phyloP scores from a whole-genome alignment of 345 rosid species.

The Clausena lansium region DNA sequence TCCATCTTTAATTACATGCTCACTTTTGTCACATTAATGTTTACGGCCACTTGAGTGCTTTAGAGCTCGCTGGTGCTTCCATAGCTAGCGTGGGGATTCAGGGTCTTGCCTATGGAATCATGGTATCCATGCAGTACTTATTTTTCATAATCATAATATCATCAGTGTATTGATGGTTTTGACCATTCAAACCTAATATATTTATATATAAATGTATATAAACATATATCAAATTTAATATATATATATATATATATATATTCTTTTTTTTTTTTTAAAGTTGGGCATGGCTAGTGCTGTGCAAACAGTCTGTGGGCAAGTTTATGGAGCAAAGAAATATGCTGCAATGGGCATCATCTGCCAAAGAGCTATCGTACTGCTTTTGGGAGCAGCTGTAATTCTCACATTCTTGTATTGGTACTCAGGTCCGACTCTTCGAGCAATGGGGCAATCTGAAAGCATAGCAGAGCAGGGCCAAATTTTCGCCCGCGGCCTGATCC shows the following conservation, averaged over 20 bases:
- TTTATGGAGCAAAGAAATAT: slow-evolving; percentile 71
- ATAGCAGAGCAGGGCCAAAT: slow-evolving; percentile 66
- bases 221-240: too few relatives aligned
- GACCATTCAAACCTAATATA: background rate
- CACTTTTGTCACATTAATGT: slow-evolving; percentile 71
- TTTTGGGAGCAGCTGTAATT: slow-evolving; percentile 61
- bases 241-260: too few relatives aligned
- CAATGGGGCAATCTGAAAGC: slow-evolving; percentile 56
- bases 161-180: too few relatives aligned
- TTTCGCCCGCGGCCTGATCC: slow-evolving; percentile 71
- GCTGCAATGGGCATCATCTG: slow-evolving; percentile 78
- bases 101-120: slow-evolving; percentile 90
- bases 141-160: too few relatives aligned
- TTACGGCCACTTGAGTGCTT: slow-evolving; percentile 71
- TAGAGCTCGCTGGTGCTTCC: slow-evolving; percentile 86
- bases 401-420: slow-evolving; percentile 67
- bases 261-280: slow-evolving; percentile 36
- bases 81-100: slow-evolving; percentile 81
- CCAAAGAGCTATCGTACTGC: slow-evolving; percentile 79
- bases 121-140: slow-evolving; percentile 37
- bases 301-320: slow-evolving; percentile 92
- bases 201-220: too few relatives aligned
- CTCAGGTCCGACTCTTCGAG: slow-evolving; percentile 46
- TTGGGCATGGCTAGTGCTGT: slow-evolving; percentile 96
- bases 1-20: slow-evolving; percentile 75